A percentile compares a stretch with the other conserved stretches of the same genome.
Conservation (phyloP, 768 basidiomycete species). For the Macrolepiota albuminosa region DNA sequence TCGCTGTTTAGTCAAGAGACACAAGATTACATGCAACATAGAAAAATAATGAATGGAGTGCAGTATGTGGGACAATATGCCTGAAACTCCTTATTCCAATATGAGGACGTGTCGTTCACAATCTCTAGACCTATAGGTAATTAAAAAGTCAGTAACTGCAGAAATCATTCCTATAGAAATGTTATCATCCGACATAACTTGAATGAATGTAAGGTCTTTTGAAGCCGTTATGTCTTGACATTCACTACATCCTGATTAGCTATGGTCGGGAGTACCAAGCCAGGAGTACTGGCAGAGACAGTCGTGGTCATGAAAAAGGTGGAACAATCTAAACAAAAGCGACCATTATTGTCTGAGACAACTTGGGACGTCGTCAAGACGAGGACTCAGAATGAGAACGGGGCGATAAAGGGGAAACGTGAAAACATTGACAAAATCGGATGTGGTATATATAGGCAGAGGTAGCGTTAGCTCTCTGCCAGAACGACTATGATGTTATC, state of each 20-base stretch:
- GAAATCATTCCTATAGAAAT: constrained; percentile 35
- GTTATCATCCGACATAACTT: constrained; percentile 29
- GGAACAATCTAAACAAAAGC: constrained; percentile 2
- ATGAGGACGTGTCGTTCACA: not conserved
- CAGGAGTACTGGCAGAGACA: constrained; percentile 9
- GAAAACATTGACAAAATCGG: not conserved
- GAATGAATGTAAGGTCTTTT: constrained; percentile 7
- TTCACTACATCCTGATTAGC: constrained; percentile 29
- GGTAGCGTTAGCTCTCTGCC: not conserved
- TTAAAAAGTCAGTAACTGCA: constrained; percentile 9
- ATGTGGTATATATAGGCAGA: not conserved
- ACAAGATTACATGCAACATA: not conserved
- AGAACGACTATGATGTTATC: not conserved
- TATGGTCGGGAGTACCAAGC: not conserved
- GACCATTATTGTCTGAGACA: constrained; percentile 2
- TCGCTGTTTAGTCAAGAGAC: not conserved
- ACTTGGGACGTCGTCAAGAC: not conserved
- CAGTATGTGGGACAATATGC: not conserved
- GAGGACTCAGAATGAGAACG: constrained; percentile 1
- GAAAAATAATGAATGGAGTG: not conserved
- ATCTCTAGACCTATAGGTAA: too few species aligned
- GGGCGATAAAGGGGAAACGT: not conserved
- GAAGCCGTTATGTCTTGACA: constrained; percentile 45
- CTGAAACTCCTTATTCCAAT: not conserved
- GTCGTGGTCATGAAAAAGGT: constrained; percentile 5